Evolutionary conservation across 495 filamentous ascomycete species (phyloP).

Genomic region (Hypoxylon intermedium): DNA sequence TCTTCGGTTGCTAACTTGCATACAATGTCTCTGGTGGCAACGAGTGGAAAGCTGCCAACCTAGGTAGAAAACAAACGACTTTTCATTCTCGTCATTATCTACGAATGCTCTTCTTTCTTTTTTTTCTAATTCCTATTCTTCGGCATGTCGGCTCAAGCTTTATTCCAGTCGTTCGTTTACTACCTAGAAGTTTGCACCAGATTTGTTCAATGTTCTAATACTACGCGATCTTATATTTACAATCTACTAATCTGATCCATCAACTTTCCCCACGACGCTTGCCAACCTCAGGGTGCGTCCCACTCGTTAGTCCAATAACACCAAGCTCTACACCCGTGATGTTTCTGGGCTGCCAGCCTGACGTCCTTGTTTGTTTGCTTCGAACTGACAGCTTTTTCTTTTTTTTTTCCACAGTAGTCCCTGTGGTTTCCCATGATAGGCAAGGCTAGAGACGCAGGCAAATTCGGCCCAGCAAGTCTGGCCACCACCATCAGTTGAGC

Average conservation of each 20-base stretch:
- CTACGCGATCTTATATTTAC: constrained; percentile 23
- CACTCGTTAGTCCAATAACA: constrained; percentile 27
- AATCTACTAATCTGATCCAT: constrained; percentile 10
- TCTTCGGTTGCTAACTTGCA: constrained; percentile 34
- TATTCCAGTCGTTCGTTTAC: constrained; percentile 32
- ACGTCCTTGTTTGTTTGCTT: constrained; percentile 12
- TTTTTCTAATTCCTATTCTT: constrained; percentile 2
- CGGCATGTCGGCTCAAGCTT: not conserved
- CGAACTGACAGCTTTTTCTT: not conserved
- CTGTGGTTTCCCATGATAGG: constrained; percentile 11
- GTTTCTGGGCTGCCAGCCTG: not conserved
- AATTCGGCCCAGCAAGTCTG: constrained; percentile 4
- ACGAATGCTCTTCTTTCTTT: constrained; percentile 7
- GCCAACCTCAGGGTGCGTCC: constrained; percentile 10
- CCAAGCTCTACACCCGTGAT: constrained; percentile 25
- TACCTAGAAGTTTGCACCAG: constrained; percentile 2
- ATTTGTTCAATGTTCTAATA: constrained; percentile 14
- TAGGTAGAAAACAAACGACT: constrained; percentile 33
- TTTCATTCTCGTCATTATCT: constrained; percentile 16
- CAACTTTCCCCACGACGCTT: constrained; percentile 11
- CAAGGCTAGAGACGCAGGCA: constrained; percentile 3
- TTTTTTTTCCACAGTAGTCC: constrained; percentile 6
- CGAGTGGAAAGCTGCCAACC: constrained; percentile 10
- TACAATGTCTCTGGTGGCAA: constrained; percentile 33
- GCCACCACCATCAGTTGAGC: not conserved